A percentile compares a stretch with the other conserved stretches of the same genome.
Evolutionary conservation across 257 asterid species (phyloP).

Genomic region (Nicotiana sylvestris): DNA sequence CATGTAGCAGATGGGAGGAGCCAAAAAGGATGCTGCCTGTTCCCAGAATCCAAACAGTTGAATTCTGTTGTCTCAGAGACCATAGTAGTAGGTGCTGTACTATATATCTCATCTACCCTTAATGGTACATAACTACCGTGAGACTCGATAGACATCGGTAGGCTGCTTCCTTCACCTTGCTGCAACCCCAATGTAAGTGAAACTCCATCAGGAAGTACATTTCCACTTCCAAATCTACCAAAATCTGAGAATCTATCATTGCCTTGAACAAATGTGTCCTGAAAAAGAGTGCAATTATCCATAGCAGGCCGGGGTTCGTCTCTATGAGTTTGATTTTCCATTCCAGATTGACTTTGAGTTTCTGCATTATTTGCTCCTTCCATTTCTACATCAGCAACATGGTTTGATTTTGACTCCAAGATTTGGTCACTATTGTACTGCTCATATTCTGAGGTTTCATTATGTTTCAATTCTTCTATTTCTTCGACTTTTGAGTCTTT

Average conservation of each 20-base stretch:
- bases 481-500: constrained; percentile 31
- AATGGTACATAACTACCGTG: constrained; percentile 38
- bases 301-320: constrained; percentile 18
- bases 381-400: constrained; percentile 36
- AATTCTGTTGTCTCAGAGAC: constrained; percentile 43
- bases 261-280: constrained; percentile 17
- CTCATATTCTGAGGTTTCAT: constrained; percentile 26
- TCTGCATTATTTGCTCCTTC: constrained; percentile 33
- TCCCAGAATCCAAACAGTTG: constrained; percentile 52
- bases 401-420: constrained; percentile 37
- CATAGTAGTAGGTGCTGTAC: constrained; percentile 34
- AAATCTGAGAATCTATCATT: constrained; percentile 45
- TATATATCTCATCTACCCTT: constrained; percentile 40
- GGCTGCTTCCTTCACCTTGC: constrained; percentile 51
- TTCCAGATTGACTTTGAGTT: constrained; percentile 22
- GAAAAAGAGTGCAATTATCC: constrained; percentile 18
- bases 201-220: constrained; percentile 30
- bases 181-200: constrained; percentile 75
- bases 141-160: constrained; percentile 34
- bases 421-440: constrained; percentile 22
- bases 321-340: constrained; percentile 23
- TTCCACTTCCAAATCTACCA: constrained; percentile 44
- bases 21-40: constrained; percentile 41
- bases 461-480: constrained; percentile 39
- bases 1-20: constrained; percentile 42